These are phyloP conservation scores for Fusarium chaquense DNA, from an alignment of 2,329 filamentous ascomycete species.

Conservation along the genomic window DNA sequence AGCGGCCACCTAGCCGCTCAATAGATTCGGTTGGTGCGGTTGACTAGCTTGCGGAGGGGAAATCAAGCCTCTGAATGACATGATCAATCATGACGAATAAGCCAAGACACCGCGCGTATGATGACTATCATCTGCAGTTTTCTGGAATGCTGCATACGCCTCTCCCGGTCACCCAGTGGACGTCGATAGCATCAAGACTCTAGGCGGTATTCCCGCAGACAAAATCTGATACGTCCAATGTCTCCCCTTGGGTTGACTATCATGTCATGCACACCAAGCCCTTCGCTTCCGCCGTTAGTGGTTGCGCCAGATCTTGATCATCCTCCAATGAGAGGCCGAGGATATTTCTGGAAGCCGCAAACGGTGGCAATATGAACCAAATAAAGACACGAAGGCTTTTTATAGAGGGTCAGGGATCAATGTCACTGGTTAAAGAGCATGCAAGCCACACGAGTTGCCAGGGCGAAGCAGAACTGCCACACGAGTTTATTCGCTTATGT, in stretches of 20 bases:
- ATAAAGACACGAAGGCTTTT: constrained; percentile 28
- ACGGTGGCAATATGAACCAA: constrained; percentile 16
- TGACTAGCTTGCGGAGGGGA: not conserved
- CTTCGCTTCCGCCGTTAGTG: constrained; percentile 28
- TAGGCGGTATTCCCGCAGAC: constrained; percentile 12
- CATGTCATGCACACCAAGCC: not conserved
- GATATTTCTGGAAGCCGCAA: constrained; percentile 20
- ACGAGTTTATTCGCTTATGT: not conserved
- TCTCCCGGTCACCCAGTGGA: constrained; percentile 22
- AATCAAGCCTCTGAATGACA: not conserved
- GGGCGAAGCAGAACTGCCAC: constrained; percentile 21
- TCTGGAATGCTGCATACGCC: constrained; percentile 18
- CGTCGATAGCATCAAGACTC: not conserved
- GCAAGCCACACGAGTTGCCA: constrained; percentile 26
- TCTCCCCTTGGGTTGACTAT: not conserved
- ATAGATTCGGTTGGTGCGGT: not conserved
- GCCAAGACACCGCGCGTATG: not conserved
- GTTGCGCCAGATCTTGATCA: constrained; percentile 20
- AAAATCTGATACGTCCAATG: constrained; percentile 7
- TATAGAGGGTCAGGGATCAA: constrained; percentile 18
- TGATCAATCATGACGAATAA: constrained; percentile 13
- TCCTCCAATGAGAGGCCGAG: constrained; percentile 15
- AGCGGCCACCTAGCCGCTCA: not conserved
- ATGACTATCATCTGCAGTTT: not conserved
- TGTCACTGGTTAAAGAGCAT: constrained; percentile 9